Percentiles rank a stretch among this genome's conserved stretches.
Evolutionary conservation across 345 rosid species (phyloP).

Genomic region (Cardamine resedifolia): DNA sequence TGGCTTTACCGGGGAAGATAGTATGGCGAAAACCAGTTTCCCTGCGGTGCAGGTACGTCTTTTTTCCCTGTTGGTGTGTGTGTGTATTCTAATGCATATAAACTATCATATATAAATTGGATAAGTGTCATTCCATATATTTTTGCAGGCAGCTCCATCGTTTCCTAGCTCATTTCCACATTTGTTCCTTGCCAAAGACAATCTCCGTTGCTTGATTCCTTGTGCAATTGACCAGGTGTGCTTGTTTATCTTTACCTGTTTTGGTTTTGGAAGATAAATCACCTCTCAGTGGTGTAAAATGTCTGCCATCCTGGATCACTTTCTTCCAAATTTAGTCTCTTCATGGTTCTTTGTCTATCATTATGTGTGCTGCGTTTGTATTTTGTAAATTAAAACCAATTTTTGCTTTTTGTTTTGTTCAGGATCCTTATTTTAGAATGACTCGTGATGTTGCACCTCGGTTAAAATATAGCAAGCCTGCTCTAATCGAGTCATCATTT

Average conservation of each 20-base stretch:
- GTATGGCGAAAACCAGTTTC: constrained; percentile 84
- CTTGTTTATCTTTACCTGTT: background rate
- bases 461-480: constrained; percentile 83
- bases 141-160: constrained; percentile 85
- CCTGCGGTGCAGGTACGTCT: constrained; percentile 87
- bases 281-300: too few relatives aligned
- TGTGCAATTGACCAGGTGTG: constrained; percentile 95
- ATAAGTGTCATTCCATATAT: background rate
- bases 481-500: constrained; percentile 76
- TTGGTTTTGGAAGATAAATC: too few relatives aligned
- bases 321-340: constrained; percentile 43
- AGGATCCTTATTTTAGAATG: constrained; percentile 98
- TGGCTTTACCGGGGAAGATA: constrained; percentile 95
- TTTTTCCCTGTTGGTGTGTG: background rate
- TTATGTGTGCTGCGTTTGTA: background rate
- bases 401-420: constrained; percentile 29
- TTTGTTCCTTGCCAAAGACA: constrained; percentile 65
- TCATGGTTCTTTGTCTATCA: background rate
- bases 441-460: constrained; percentile 92
- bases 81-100: background rate
- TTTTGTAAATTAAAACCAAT: background rate
- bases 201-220: constrained; percentile 87
- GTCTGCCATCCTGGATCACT: too few relatives aligned
- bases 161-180: constrained; percentile 95
- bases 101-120: background rate